These are phyloP conservation scores for Phoma sp. DNA, from an alignment of 2,329 filamentous ascomycete species.

Conservation along the genomic window DNA sequence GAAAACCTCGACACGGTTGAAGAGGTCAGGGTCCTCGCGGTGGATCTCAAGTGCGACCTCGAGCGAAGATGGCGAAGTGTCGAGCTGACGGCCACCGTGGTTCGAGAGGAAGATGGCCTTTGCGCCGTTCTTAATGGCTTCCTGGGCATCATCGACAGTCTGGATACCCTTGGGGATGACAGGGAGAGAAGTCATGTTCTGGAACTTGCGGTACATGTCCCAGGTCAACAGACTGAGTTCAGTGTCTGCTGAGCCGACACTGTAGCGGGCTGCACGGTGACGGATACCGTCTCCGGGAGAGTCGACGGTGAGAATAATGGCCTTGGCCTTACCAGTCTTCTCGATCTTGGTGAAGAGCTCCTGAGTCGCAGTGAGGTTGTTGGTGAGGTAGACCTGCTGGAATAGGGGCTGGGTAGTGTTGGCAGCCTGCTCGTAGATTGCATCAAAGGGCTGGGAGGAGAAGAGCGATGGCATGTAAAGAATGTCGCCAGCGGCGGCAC, in stretches of 20 bases:
- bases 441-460: conserved; percentile 40
- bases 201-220: conserved; percentile 43
- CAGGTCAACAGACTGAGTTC: conserved; percentile 42
- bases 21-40: conserved; percentile 53
- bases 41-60: conserved; percentile 80
- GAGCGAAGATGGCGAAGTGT: conserved; percentile 67
- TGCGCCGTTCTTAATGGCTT: conserved; percentile 44
- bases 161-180: conserved; percentile 51
- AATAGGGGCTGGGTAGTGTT: conserved; percentile 46
- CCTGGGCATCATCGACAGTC: conserved; percentile 48
- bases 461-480: conserved; percentile 56
- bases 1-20: conserved; percentile 49
- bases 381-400: conserved; percentile 50
- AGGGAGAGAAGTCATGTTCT: conserved; percentile 46
- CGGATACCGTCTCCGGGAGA: conserved; percentile 48
- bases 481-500: conserved; percentile 56
- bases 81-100: conserved; percentile 50
- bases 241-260: conserved; percentile 39
- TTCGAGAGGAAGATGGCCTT: conserved; percentile 51
- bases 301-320: conserved; percentile 52
- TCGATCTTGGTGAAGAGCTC: conserved; percentile 42
- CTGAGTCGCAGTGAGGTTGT: conserved; percentile 38
- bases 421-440: conserved; percentile 35
- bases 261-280: conserved; percentile 44
- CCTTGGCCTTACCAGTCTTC: conserved; percentile 43